Conservation (phyloP, 2,329 filamentous ascomycete genomes). For the Pseudovirgaria hyperparasitica region DNA sequence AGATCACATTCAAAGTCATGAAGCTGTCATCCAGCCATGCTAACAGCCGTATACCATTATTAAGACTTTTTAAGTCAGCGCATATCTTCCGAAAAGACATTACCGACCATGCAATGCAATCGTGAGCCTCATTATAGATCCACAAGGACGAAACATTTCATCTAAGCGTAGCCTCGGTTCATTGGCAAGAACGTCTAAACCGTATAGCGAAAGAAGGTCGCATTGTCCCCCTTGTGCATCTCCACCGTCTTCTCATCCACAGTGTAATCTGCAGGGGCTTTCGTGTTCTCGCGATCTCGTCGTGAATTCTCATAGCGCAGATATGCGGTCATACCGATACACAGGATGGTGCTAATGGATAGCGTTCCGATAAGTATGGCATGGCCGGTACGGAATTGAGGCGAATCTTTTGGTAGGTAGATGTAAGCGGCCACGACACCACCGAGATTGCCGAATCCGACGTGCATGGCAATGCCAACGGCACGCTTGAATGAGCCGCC, state of each 20-base stretch:
- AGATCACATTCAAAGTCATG: too few relatives aligned
- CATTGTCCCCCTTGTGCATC: conserved; percentile 40
- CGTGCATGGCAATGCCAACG: conserved; percentile 41
- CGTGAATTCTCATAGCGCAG: conserved; percentile 41
- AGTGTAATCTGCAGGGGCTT: conserved; percentile 14
- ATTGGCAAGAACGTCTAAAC: too few relatives aligned
- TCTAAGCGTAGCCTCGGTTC: too few relatives aligned
- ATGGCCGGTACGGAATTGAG: conserved; percentile 30
- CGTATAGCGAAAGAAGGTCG: conserved; percentile 25
- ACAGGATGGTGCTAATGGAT: conserved; percentile 34
- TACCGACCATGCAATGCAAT: too few relatives aligned
- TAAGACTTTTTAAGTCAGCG: too few relatives aligned
- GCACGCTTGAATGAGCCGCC: conserved; percentile 39
- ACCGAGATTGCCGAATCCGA: conserved; percentile 34
- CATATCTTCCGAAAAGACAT: too few relatives aligned
- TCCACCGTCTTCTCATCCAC: conserved; percentile 36
- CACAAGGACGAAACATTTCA: too few relatives aligned
- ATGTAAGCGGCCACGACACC: conserved; percentile 35
- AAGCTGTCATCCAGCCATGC: too few relatives aligned
- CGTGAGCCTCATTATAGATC: too few relatives aligned
- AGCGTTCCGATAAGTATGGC: conserved; percentile 25
- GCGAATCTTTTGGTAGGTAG: conserved; percentile 27
- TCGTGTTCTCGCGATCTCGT: conserved; percentile 34
- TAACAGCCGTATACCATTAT: too few relatives aligned
- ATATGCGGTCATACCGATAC: conserved; percentile 42